phyloP scores from a whole-genome alignment of 305 asterid genomes.

The Euphrasia arctica region DNA sequence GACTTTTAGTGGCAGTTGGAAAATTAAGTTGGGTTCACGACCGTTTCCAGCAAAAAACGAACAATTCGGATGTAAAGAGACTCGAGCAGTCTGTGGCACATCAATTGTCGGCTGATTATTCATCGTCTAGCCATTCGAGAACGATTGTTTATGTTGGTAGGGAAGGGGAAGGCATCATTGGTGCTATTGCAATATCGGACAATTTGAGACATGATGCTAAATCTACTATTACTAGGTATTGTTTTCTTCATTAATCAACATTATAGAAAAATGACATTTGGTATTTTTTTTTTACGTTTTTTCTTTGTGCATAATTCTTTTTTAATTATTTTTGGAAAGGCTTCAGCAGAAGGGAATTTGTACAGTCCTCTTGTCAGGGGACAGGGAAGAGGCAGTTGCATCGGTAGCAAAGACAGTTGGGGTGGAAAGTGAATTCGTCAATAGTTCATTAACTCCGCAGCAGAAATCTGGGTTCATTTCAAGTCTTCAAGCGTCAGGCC shows the following conservation, averaged over 20 bases:
- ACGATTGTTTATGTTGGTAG: conserved; percentile 86
- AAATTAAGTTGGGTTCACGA: conserved; percentile 83
- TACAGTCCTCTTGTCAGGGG: conserved; percentile 84
- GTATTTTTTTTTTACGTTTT: not conserved
- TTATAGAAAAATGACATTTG: not conserved
- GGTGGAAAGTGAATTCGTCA: conserved; percentile 60
- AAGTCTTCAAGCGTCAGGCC: conserved; percentile 79
- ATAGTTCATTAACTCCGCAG: conserved; percentile 82
- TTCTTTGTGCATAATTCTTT: conserved; percentile 24
- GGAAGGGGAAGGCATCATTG: conserved; percentile 95
- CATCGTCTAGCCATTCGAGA: conserved; percentile 73
- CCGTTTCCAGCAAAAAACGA: conserved; percentile 68
- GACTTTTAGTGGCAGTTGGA: conserved; percentile 95
- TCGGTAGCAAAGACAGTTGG: conserved; percentile 79
- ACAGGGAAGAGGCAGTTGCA: conserved; percentile 99
- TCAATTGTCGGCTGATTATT: conserved; percentile 46
- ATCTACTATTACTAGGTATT: conserved; percentile 69
- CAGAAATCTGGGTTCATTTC: conserved; percentile 77
- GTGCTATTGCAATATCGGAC: conserved; percentile 91
- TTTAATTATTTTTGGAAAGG: conserved; percentile 38
- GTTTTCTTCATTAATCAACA: conserved; percentile 14
- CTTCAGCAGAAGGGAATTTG: conserved; percentile 79
- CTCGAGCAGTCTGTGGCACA: conserved; percentile 67
- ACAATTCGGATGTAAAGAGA: conserved; percentile 47
- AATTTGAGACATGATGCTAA: conserved; percentile 77